Percentiles rank a stretch among this genome's conserved stretches.
Evolutionary conservation across 192 early-diverging fungal species (phyloP).

Genomic region (Funneliformis geosporum): DNA sequence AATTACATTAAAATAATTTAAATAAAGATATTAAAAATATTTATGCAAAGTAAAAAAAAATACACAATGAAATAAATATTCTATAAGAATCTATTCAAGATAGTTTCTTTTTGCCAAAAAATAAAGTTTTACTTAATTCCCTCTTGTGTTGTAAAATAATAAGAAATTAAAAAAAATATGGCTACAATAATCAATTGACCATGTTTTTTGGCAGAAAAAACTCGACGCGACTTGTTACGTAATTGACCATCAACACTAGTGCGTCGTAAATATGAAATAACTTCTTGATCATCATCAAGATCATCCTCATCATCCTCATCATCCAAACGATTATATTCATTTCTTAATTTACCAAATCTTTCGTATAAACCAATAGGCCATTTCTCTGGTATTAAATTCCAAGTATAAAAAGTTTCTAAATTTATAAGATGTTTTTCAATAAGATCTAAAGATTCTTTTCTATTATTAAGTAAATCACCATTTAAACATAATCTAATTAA

Average conservation of each 20-base stretch:
- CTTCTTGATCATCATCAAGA: background rate
- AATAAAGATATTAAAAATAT: background rate
- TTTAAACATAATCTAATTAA: background rate
- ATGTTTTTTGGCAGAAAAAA: background rate
- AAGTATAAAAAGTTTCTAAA: background rate
- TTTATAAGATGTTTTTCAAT: background rate
- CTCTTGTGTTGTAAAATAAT: background rate
- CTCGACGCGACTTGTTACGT: background rate
- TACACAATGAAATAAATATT: background rate
- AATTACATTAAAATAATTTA: constrained; percentile 18
- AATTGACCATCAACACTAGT: background rate
- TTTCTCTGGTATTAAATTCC: background rate
- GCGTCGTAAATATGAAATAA: background rate
- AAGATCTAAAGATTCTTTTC: background rate
- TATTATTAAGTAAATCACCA: constrained; percentile 5
- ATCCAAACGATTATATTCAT: constrained; percentile 4
- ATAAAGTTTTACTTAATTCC: background rate
- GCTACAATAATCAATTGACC: background rate
- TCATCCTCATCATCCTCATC: background rate
- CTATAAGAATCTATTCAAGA: background rate
- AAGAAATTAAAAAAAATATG: background rate
- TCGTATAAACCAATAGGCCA: background rate
- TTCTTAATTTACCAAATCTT: background rate
- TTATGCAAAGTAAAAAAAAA: background rate
- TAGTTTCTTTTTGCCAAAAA: background rate